Evolutionary conservation across 1,139 yeast genomes (phyloP).

Genomic region (Geotrichum klebahnii): DNA sequence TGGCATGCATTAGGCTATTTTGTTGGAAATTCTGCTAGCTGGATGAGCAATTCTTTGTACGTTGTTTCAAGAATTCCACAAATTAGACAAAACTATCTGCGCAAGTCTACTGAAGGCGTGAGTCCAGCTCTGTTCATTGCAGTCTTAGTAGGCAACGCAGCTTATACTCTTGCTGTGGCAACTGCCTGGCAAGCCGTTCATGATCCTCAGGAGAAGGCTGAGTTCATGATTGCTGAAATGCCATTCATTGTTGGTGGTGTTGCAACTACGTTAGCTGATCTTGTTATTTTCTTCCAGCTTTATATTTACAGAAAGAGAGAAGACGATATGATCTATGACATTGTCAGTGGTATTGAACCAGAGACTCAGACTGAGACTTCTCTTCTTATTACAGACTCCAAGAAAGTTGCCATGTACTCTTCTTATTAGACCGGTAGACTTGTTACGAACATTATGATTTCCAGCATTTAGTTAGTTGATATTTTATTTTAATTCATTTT

Average conservation of each 20-base stretch:
- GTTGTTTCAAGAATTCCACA: constrained; percentile 79
- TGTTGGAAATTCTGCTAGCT: constrained; percentile 63
- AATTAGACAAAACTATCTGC: constrained; percentile 59
- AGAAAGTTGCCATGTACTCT: constrained; percentile 7
- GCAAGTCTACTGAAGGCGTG: constrained; percentile 80
- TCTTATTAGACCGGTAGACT: neutral
- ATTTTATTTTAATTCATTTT: neutral
- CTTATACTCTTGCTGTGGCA: constrained; percentile 68
- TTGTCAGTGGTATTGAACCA: constrained; percentile 2
- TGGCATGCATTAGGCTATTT: constrained; percentile 21
- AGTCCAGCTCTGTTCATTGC: constrained; percentile 72
- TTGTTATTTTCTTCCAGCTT: constrained; percentile 64
- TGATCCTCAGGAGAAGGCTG: constrained; percentile 51
- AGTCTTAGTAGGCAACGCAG: constrained; percentile 67
- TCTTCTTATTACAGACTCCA: constrained; percentile 2
- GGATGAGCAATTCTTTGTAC: constrained; percentile 74
- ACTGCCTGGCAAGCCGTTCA: constrained; percentile 46
- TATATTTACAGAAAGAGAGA: constrained; percentile 33
- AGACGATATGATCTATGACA: neutral
- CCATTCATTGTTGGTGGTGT: constrained; percentile 81
- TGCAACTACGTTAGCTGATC: constrained; percentile 72
- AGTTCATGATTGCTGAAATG: constrained; percentile 60
- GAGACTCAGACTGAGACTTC: constrained; percentile 11
- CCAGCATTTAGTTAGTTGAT: neutral
- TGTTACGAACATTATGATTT: neutral